Percentiles rank a stretch among this genome's conserved stretches.
Evolutionary conservation across 139 green algal species (phyloP).

Genomic region (Yamagishiella unicocca): DNA sequence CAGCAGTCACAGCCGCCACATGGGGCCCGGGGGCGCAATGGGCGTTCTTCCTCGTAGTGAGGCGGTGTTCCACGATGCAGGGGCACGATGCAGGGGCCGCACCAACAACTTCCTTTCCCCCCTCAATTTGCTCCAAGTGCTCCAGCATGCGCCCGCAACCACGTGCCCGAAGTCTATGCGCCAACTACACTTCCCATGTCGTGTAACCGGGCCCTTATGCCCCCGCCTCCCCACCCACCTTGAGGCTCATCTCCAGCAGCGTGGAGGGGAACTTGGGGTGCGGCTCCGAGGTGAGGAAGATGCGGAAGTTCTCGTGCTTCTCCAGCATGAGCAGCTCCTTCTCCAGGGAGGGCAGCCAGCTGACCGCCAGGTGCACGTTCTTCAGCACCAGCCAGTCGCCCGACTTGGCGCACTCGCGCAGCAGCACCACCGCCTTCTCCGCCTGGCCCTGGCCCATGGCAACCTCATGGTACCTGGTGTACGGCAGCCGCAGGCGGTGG

Average conservation of each 20-base stretch:
- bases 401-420: slow-evolving; percentile 75
- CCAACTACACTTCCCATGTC: too few species aligned
- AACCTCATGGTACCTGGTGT: slow-evolving; percentile 71
- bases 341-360: slow-evolving; percentile 84
- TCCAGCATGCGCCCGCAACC: too few species aligned
- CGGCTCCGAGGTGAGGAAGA: slow-evolving; percentile 84
- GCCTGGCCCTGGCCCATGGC: slow-evolving; percentile 90
- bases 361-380: slow-evolving; percentile 87
- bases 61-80: too few species aligned
- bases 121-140: too few species aligned
- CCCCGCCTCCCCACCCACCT: slow-evolving; percentile 57
- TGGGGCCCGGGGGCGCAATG: too few species aligned
- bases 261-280: slow-evolving; percentile 78
- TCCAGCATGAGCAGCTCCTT: slow-evolving; percentile 72
- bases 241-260: slow-evolving; percentile 79
- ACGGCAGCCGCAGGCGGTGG: not conserved
- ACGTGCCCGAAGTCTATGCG: too few species aligned
- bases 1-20: too few species aligned
- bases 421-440: slow-evolving; percentile 75
- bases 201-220: too few species aligned
- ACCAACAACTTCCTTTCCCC: not conserved
- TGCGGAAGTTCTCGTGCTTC: slow-evolving; percentile 70
- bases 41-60: too few species aligned
- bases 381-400: slow-evolving; percentile 87
- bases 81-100: too few species aligned